Base-by-base conservation (phyloP, 2,329 filamentous ascomycete species). In the Lecanicillium sp. region DNA sequence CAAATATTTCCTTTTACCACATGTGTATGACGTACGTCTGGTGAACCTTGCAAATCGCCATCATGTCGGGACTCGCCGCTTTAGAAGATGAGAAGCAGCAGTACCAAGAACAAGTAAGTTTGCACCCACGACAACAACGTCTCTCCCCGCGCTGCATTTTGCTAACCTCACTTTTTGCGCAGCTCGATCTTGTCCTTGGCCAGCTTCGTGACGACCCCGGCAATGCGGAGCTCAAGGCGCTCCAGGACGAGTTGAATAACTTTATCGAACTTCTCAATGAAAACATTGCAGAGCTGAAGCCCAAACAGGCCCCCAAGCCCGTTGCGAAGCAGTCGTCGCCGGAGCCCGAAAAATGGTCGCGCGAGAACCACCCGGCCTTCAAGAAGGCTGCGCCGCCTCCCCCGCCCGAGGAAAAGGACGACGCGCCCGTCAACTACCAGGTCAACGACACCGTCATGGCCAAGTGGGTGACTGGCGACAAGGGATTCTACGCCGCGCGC, bases 371-470 rank as follows among this genome's bases (percentile, higher is more conserved):
- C 50, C 84, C 86, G 1, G 81, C 85, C 11, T 85, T 75, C 61
- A 84, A 72, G 63, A 84, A 69, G 69, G 45, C 55, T 3, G 44
- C 60, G 50, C 34, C 30, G 3, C 34, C 30, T 3, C 50, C 54
- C 13, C 45, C 56, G 7, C 45, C 48, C 11, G 60, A 73, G 40
- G 75, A 78, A 39, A 76, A 82, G 47, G 67, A 70, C 20, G 64
- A 73, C 22, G 60, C 63, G 3, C 65, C 72, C 1, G 68, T 72
- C 3, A 72, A 71, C 9, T 95, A 89, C 64, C 77, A 84, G 41
- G 86, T 95, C 48, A 95, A 95, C 57, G 92, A 98, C 54, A 84
- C 72, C 22, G 85, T 96, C 39, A 72, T 92, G 60, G 92, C 90
- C 33, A 89, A 90, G 62, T 98, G 89, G 87, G 68, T 84, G 33